Evolutionary conservation across 495 filamentous ascomycete genomes (phyloP), one percentile per base, ranked within the genome.

Genomic region (Penicillium flavigenum): DNA sequence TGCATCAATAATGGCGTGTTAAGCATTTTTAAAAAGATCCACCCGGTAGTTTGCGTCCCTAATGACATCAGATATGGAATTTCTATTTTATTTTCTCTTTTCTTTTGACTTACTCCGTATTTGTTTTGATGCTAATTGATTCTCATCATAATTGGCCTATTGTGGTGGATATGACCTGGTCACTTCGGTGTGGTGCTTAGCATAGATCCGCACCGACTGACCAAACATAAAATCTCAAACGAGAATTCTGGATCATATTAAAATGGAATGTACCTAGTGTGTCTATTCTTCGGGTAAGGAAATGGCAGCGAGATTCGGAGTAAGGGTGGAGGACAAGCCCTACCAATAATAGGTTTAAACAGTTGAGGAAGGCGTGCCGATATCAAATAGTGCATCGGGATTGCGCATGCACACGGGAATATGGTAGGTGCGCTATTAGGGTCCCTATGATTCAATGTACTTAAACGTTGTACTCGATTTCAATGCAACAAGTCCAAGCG

Each of bases 1-100:
- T 66, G 66, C 66, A 64, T 69, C 66, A 69, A 66, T 69, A 63
- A 69, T 61, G 64, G 59, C 66, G 42, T 52, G 59, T 65, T 69
- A 69, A 69, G 67, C 67, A 69, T 69, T 67, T 56, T 11, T 20
- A 10, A 9, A 9, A 10, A 4, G 31, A n/a, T 32, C 63, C 60
- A 45, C 54, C 14, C 43, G 41, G 38, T 42, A 60, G 61, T 53
- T 60, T 58, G 65, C 52, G 65, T 63, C 63, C 63, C 63, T 62
- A 58, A 63, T 64, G 65, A 66, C 58, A 66, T 68, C 63, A 66
- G 39, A 8, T 46, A 3, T 17, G 16, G 22, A 56, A 39, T 45
- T n/a, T 38, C 31, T 45, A n/a, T 39, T 12, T 2, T 39, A n/a
- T 27, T 41, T 39, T 9, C 24, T 39, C n/a, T 27, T 41, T 39